phyloP scores from a whole-genome alignment of 257 asterid species.

The Craterostigma plantagineum region DNA sequence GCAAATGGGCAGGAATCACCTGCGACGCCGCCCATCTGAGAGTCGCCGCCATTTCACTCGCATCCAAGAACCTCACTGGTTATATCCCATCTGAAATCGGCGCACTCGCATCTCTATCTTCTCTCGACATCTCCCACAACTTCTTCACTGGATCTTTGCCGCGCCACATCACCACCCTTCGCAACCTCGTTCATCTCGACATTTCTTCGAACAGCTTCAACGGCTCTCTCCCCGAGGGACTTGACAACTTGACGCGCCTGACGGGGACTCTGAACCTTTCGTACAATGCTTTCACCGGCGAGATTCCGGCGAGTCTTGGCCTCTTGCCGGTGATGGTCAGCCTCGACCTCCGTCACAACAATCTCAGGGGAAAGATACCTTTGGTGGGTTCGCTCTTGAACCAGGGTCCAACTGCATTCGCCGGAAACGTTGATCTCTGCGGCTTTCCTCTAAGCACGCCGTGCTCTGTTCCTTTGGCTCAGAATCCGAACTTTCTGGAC shows the following conservation, averaged over 20 bases:
- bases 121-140: slow-evolving; percentile 63
- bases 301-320: slow-evolving; percentile 63
- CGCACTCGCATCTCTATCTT: slow-evolving; percentile 39
- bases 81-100: slow-evolving; percentile 88
- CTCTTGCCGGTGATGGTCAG: slow-evolving; percentile 61
- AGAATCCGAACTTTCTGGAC: slow-evolving; percentile 27
- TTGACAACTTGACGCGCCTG: slow-evolving; percentile 35
- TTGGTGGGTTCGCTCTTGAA: slow-evolving; percentile 60
- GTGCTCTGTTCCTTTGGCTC: slow-evolving; percentile 43
- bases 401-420: slow-evolving; percentile 96
- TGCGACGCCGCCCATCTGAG: slow-evolving; percentile 33
- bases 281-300: slow-evolving; percentile 54
- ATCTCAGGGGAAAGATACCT: slow-evolving; percentile 77
- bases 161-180: slow-evolving; percentile 36
- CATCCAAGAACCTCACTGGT: slow-evolving; percentile 52
- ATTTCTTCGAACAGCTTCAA: slow-evolving; percentile 55
- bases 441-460: slow-evolving; percentile 60
- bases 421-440: slow-evolving; percentile 69
- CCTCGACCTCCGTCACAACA: slow-evolving; percentile 54
- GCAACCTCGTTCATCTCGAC: slow-evolving; percentile 46
- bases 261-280: slow-evolving; percentile 74
- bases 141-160: slow-evolving; percentile 60
- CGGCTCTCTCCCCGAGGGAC: slow-evolving; percentile 47
- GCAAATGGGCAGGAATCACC: slow-evolving; percentile 66
- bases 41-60: slow-evolving; percentile 47